Evolutionary conservation across 2,329 filamentous ascomycete species (phyloP), one percentile per base, ranked within the genome.

Genomic region (Colletotrichum viniferum): DNA sequence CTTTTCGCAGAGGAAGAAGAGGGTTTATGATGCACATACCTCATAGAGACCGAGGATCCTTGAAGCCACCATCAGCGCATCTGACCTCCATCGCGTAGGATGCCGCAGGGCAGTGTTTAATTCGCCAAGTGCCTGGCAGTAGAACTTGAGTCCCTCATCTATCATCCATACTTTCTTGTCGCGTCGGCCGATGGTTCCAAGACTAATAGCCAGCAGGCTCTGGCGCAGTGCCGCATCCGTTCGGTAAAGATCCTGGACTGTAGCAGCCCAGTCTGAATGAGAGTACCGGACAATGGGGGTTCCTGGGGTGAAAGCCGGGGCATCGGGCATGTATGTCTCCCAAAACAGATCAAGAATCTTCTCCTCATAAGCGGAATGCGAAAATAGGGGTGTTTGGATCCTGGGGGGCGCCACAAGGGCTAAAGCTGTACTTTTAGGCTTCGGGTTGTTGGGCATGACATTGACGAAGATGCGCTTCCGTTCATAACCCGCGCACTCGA

Each of bases 31-130:
- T 52, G n/a, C 21, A 26, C 73, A 12, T 67, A 79, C 79, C 76
- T 81, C 79, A 36, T 80, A 81, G 3, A 74, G 69, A n/a, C 76
- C 74, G 6, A 77, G 64, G 1, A 75, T 32, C n/a, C 76, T 74
- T 3, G 76, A 72, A 18, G 74, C 72, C 32, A 77, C 24, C 48
- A 77, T 63, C 43, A 70, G 30, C 3, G 71, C 76, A 16, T 77
- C 74, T 8, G 76, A 77, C 67, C 60, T 77, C 64, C 71, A 38
- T 24, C 74, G 32, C 43, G 32, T 63, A 13, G 73, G 56, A 14
- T 69, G 48, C 5, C 73, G 34, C 5, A 77, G 36, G 1, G 34
- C 76, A 10, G 26, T 13, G 8, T 73, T 77, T 10, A 74, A 61
- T 60, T 76, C 74, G 5, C 72, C 66, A 10, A 80, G 65, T 13